Evolutionary conservation across 441 rosid species (phyloP).

Genomic region (Aquilaria agallochum): DNA sequence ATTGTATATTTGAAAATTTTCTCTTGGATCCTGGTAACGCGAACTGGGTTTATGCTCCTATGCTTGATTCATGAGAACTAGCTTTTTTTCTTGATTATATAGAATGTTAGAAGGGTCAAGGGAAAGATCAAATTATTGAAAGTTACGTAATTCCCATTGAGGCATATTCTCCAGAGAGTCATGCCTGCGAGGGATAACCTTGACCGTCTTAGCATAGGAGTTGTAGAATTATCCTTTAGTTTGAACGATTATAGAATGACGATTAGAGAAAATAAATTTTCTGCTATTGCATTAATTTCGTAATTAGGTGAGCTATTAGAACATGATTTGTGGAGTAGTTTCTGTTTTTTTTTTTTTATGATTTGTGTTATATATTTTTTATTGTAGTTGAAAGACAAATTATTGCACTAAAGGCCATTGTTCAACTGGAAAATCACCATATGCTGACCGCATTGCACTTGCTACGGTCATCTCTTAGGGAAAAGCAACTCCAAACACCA

Average conservation of each 20-base stretch:
- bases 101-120: neutral
- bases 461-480: slow-evolving; percentile 48
- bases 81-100: neutral
- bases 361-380: slow-evolving; percentile 2
- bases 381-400: slow-evolving; percentile 52
- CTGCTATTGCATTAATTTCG: neutral
- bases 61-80: neutral
- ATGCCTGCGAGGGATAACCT: too few relatives aligned
- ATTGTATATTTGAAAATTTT: neutral
- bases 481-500: slow-evolving; percentile 52
- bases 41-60: too few relatives aligned
- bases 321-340: neutral
- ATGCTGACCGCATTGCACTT: slow-evolving; percentile 48
- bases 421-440: slow-evolving; percentile 73
- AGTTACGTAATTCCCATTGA: too few relatives aligned
- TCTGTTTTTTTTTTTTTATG: neutral
- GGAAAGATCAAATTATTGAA: neutral
- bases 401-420: slow-evolving; percentile 65
- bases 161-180: too few relatives aligned
- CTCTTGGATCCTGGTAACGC: neutral
- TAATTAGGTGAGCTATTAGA: neutral
- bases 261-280: neutral
- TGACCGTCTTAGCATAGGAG: too few relatives aligned
- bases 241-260: too few relatives aligned
- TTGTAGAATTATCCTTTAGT: too few relatives aligned